Conservation (phyloP, 371 early-diverging fungal genomes). For the Parasitella parasitica region DNA sequence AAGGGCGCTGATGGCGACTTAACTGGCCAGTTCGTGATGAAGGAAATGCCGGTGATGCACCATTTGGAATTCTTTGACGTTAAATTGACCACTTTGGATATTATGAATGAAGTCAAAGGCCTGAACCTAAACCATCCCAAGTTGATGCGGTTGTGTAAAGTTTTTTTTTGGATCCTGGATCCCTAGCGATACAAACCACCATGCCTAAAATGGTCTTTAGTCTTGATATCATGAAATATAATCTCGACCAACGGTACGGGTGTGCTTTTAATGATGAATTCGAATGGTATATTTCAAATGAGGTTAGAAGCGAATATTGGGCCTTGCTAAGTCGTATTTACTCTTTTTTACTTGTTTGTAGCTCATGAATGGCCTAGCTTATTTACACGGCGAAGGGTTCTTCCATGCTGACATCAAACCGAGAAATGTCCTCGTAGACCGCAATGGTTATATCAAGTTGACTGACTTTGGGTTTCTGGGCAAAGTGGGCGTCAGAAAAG, state of each 20-base stretch:
- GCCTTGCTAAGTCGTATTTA: no score
- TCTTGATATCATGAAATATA: not conserved
- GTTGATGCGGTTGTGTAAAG: not conserved
- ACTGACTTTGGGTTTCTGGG: constrained; percentile 3
- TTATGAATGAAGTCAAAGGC: not conserved
- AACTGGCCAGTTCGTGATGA: no score
- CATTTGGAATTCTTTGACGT: no score
- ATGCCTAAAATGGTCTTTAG: not conserved
- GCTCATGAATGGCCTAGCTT: not conserved
- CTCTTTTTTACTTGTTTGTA: not conserved
- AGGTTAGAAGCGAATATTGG: no score
- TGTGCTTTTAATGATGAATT: not conserved
- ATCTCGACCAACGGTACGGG: no score
- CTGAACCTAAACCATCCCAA: not conserved
- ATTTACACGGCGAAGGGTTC: not conserved
- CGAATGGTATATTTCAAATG: not conserved
- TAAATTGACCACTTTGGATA: no score
- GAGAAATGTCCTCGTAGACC: not conserved
- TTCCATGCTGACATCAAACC: constrained; percentile 1
- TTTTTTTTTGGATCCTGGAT: not conserved
- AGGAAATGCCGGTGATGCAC: no score
- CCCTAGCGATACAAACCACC: not conserved
- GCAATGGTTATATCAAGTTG: not conserved
- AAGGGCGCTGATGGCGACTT: no score
- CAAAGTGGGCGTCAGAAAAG: not conserved